Conservation (phyloP, 352 stramenopile genomes). For the Aphanomyces euteiches region DNA sequence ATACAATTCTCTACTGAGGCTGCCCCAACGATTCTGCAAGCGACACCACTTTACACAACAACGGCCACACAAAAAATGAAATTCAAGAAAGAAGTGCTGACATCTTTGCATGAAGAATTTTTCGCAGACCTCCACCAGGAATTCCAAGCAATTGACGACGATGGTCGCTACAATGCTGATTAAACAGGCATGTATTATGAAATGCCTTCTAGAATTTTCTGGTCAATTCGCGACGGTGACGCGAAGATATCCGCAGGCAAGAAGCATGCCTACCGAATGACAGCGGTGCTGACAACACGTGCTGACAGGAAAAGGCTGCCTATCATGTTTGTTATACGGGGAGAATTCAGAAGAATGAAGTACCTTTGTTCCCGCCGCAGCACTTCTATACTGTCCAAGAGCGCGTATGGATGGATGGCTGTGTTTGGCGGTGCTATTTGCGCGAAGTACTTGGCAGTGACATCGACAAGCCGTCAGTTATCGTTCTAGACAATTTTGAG, state of each 20-base stretch:
- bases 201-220: too few species aligned
- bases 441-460: slow-evolving; percentile 3
- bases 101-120: too few species aligned
- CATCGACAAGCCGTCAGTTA: slow-evolving; percentile 28
- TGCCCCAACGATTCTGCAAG: too few species aligned
- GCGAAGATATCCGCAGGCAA: too few species aligned
- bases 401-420: slow-evolving; percentile 31
- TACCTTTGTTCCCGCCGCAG: slow-evolving; percentile 22
- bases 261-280: slow-evolving; percentile 8
- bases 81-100: too few species aligned
- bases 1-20: neutral
- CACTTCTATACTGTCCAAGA: slow-evolving; percentile 19
- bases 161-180: too few species aligned
- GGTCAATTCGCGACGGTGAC: too few species aligned
- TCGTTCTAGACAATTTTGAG: slow-evolving; percentile 35
- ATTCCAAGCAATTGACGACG: too few species aligned
- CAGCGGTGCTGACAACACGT: slow-evolving; percentile 27
- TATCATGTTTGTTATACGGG: slow-evolving; percentile 34
- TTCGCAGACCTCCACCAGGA: too few species aligned
- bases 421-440: slow-evolving; percentile 28
- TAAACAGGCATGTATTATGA: too few species aligned
- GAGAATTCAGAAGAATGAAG: slow-evolving; percentile 29
- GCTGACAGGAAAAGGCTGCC: slow-evolving; percentile 34
- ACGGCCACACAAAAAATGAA: too few species aligned
- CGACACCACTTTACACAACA: too few species aligned